Evolutionary conservation across 2,329 filamentous ascomycete species (phyloP).

Genomic region (Emericellopsis cladophorae): DNA sequence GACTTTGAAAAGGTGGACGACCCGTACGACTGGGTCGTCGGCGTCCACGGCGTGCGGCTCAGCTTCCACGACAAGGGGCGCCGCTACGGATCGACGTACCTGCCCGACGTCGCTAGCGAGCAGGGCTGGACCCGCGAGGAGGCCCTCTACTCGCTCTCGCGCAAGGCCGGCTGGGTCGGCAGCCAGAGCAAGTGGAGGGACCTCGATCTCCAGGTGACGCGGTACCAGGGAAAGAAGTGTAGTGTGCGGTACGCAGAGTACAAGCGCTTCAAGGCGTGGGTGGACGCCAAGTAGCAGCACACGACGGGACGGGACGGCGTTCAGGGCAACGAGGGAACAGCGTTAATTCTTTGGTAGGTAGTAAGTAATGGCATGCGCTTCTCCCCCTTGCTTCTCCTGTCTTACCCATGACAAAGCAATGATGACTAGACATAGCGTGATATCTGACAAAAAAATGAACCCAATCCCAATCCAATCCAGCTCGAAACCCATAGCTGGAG

Average conservation of each 20-base stretch:
- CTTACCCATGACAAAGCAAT: no score
- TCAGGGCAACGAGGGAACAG: no score
- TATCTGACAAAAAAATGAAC: no score
- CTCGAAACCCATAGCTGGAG: no score
- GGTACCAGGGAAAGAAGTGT: slow-evolving; percentile 78
- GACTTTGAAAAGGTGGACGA: slow-evolving; percentile 68
- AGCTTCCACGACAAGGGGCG: slow-evolving; percentile 64
- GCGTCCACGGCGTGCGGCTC: slow-evolving; percentile 77
- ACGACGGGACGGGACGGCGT: no score
- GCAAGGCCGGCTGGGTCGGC: slow-evolving; percentile 87
- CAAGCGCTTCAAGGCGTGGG: slow-evolving; percentile 70
- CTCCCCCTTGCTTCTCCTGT: no score
- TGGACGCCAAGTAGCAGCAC: slow-evolving; percentile 14
- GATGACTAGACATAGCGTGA: no score
- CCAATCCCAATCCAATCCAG: no score
- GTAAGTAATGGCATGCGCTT: no score
- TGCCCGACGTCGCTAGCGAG: slow-evolving; percentile 83
- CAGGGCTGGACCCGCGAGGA: slow-evolving; percentile 95
- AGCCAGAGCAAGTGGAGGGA: slow-evolving; percentile 69
- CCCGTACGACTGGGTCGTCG: slow-evolving; percentile 75
- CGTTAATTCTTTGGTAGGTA: no score
- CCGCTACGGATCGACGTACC: slow-evolving; percentile 75
- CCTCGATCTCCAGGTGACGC: slow-evolving; percentile 64
- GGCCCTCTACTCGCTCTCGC: slow-evolving; percentile 77
- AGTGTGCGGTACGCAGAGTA: slow-evolving; percentile 61